Evolutionary conservation across 2,329 filamentous ascomycete genomes (phyloP).

Genomic region (Didymosphaeria variabile): DNA sequence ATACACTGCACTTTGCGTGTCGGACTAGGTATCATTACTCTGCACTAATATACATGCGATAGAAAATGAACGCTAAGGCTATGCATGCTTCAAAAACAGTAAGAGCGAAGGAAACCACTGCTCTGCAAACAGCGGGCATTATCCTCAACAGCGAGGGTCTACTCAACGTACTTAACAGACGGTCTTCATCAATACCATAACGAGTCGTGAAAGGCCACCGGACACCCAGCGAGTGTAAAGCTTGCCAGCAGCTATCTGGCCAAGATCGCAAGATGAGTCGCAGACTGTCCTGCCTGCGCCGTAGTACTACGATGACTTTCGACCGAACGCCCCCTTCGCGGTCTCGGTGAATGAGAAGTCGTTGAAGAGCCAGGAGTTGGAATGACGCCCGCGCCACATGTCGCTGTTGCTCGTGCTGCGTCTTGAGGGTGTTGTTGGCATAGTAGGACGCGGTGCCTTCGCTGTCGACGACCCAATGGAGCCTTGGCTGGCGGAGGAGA

Average conservation of each 20-base stretch:
- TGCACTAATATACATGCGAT: constrained; percentile 27
- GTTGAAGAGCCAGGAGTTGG: constrained; percentile 51
- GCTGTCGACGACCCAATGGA: constrained; percentile 20
- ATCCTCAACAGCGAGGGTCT: constrained; percentile 22
- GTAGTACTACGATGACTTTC: constrained; percentile 28
- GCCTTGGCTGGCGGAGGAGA: constrained; percentile 32
- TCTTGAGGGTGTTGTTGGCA: constrained; percentile 34
- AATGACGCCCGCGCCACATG: constrained; percentile 49
- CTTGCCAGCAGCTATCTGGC: constrained; percentile 32
- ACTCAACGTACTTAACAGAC: constrained; percentile 19
- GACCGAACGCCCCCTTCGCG: constrained; percentile 40
- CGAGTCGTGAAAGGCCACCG: constrained; percentile 25
- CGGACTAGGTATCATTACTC: neutral
- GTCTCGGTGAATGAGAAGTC: constrained; percentile 49
- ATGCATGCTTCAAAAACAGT: constrained; percentile 10
- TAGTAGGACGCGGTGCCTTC: constrained; percentile 31
- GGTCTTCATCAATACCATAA: constrained; percentile 16
- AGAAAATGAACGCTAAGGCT: constrained; percentile 20
- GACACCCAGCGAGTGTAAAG: constrained; percentile 33
- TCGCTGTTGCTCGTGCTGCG: constrained; percentile 44
- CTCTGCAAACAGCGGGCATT: constrained; percentile 21
- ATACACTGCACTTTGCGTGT: neutral
- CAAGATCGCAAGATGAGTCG: constrained; percentile 19
- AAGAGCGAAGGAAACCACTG: constrained; percentile 10
- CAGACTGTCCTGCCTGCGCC: constrained; percentile 21